Evolutionary conservation across 352 stramenopile species (phyloP).

Genomic region (Globisporangium alternatum): DNA sequence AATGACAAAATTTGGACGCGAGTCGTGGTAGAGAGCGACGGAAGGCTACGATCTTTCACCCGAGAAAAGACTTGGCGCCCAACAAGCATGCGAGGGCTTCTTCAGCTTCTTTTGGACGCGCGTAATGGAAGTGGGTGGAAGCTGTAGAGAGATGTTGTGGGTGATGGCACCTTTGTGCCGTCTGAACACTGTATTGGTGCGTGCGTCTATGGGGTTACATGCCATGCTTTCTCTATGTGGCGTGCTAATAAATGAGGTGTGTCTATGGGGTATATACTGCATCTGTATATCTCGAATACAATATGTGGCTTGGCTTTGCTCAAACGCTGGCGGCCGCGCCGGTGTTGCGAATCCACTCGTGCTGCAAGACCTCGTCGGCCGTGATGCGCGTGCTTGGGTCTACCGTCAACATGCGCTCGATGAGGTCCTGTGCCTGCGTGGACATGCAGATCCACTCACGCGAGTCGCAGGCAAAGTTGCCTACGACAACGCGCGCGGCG

Average conservation of each 20-base stretch:
- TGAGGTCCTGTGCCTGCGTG: slow-evolving; percentile 33
- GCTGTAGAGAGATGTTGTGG: too few relatives aligned
- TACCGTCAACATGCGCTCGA: slow-evolving; percentile 41
- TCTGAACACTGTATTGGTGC: neutral
- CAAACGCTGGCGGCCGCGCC: neutral
- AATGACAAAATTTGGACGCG: neutral
- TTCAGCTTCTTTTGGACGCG: too few relatives aligned
- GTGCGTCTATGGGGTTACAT: neutral
- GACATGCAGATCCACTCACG: slow-evolving; percentile 40
- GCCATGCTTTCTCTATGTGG: neutral
- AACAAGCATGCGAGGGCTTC: too few relatives aligned
- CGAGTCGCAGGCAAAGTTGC: slow-evolving; percentile 33
- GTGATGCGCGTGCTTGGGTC: slow-evolving; percentile 40
- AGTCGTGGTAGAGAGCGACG: neutral
- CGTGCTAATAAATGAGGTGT: neutral
- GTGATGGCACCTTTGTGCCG: neutral
- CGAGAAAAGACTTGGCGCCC: too few relatives aligned
- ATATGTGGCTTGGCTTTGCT: neutral
- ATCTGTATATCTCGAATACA: neutral
- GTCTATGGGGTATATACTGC: neutral
- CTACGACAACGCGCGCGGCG: slow-evolving; percentile 33
- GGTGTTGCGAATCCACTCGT: slow-evolving; percentile 36
- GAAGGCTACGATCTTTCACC: too few relatives aligned
- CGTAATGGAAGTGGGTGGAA: too few relatives aligned
- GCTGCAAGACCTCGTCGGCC: slow-evolving; percentile 43